Percentiles rank a stretch among this genome's conserved stretches.
phyloP scores from a whole-genome alignment of 306 rosid genomes.

The Pyrus communis region DNA sequence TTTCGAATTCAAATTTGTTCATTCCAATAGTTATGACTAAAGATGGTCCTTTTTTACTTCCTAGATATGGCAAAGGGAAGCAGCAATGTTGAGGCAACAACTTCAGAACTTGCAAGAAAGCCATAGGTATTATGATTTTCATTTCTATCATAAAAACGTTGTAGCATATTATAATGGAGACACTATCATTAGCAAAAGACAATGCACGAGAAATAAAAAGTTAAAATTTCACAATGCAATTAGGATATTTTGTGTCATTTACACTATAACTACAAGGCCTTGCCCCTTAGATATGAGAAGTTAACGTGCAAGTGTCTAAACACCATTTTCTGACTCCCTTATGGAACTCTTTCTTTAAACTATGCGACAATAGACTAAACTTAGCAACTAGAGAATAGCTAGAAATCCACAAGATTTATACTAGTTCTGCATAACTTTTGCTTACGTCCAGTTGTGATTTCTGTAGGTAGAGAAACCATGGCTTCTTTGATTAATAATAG shows the following conservation, averaged over 20 bases:
- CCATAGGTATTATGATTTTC: conserved; percentile 48
- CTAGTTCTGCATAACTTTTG: no score
- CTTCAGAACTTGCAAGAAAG: conserved; percentile 69
- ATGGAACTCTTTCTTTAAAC: no score
- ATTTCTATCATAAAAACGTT: not conserved
- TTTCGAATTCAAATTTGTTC: not conserved
- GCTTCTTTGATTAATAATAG: no score
- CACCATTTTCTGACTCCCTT: not conserved
- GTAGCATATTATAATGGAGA: not conserved
- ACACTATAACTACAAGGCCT: not conserved
- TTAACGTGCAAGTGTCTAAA: not conserved
- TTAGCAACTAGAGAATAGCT: no score
- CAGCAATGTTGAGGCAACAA: conserved; percentile 73
- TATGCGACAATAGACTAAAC: no score
- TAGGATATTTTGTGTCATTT: not conserved
- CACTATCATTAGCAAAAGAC: not conserved
- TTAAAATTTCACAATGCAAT: not conserved
- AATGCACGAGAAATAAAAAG: not conserved
- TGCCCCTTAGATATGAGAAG: not conserved
- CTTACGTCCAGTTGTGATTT: no score
- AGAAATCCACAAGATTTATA: no score
- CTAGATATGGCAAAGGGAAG: conserved; percentile 91
- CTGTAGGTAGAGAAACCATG: no score
- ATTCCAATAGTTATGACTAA: conserved; percentile 1
- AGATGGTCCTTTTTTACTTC: conserved; percentile 13